These are phyloP conservation scores for Vitis hybrid DNA, from an alignment of 177 flowering plant genomes.

Conservation along the genomic window DNA sequence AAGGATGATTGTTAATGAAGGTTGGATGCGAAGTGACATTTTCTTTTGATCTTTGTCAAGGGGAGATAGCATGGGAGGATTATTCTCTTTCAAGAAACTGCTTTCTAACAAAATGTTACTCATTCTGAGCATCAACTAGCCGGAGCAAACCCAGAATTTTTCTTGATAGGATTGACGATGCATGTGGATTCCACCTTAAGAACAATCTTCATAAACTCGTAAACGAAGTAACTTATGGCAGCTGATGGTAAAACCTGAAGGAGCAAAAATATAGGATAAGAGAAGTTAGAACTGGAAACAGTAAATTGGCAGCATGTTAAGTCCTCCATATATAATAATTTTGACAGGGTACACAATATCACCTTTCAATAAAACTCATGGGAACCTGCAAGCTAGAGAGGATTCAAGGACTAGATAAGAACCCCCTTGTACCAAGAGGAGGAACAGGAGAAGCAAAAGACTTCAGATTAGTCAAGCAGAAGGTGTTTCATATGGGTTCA, in stretches of 20 bases:
- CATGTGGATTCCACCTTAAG: constrained; percentile 45
- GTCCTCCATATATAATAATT: no score
- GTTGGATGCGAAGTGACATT: background rate
- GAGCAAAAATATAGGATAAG: background rate
- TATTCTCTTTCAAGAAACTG: background rate
- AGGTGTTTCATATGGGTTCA: no score
- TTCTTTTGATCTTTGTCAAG: background rate
- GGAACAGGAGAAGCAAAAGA: no score
- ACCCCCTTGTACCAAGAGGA: no score
- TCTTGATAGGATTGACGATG: background rate
- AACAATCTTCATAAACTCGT: constrained; percentile 84
- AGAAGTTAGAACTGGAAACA: background rate
- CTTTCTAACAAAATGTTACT: background rate
- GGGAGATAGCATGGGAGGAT: background rate
- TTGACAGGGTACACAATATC: no score
- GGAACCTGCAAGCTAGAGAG: no score
- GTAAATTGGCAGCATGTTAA: background rate
- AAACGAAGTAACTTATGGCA: constrained; percentile 79
- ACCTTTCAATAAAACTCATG: no score
- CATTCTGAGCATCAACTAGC: background rate
- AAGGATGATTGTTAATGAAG: no score
- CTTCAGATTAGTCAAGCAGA: no score
- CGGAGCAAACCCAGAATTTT: background rate
- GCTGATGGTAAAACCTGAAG: constrained; percentile 71
- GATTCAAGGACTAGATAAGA: no score